Conservation (phyloP, 202 grass and related monocot species). For the Panicum hallii region DNA sequence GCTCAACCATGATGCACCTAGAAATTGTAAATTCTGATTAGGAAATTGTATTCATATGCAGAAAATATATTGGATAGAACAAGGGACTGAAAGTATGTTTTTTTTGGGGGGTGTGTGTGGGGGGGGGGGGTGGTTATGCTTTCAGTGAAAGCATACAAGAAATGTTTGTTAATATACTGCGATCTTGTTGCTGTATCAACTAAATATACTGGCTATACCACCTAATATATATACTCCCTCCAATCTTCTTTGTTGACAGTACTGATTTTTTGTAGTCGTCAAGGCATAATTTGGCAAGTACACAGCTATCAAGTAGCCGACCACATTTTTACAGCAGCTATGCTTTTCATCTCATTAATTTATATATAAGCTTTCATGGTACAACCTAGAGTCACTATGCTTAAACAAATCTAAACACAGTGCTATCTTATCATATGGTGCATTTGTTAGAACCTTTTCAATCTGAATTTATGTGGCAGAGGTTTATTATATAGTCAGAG, state of each 20-base stretch:
- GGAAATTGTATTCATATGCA: conserved; percentile 26
- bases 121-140: too few species aligned
- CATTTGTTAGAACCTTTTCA: neutral
- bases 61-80: neutral
- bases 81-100: neutral
- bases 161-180: conserved; percentile 8
- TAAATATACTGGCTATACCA: neutral
- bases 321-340: neutral
- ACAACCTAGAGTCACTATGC: neutral
- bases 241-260: neutral
- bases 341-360: neutral
- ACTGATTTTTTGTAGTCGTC: neutral
- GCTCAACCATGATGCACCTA: conserved; percentile 94
- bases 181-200: neutral
- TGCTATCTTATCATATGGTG: neutral
- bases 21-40: conserved; percentile 40
- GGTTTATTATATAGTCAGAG: too few species aligned
- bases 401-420: neutral
- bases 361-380: neutral
- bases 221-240: neutral
- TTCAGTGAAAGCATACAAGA: neutral
- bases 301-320: neutral
- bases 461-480: neutral
- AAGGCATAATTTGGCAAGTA: neutral
- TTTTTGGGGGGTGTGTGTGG: neutral